Evolutionary conservation across 371 early-diverging fungal species (phyloP), one percentile per base, ranked within the genome.

Genomic region (Apophysomyces sp.): DNA sequence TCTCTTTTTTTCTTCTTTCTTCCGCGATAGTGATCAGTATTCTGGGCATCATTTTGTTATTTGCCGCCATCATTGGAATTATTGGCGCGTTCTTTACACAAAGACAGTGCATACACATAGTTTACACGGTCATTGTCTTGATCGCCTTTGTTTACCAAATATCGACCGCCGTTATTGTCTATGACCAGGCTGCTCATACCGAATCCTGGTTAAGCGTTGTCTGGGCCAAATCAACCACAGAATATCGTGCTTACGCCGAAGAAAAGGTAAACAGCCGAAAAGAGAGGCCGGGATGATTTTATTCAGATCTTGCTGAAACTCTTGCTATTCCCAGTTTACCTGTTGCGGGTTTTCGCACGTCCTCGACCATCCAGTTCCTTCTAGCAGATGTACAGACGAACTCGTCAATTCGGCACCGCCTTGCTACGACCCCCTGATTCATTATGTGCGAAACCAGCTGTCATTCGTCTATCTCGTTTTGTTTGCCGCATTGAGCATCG

Each of bases 341-440:
- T 78, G 78, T 30, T 75, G 76, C 62, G 75, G 78, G 26, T 78
- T 63, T 34, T 58, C 75, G 28, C 61, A 71, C 44, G 57, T 62
- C 2, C 39, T 66, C 27, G 78, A 73, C 21, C 71, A 73, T 57
- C 58, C 70, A 16, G 66, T 71, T 24, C 32, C 68, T 24, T 62
- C 68, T 26, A 9, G 44, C 9, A 71, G 54, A 8, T 78, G 78
- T 44, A 62, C 65, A n/a, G 57, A 66, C 41, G 64, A 69, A 27
- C 34, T 62, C 13, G 36, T 65, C 5, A 73, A 67, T 32, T 64
- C 73, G 1, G 58, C 57, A 12, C 73, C 66, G 55, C 63, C 75
- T 13, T 78, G 78, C 32, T 66, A 67, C 57, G 59, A 59, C 3
- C 70, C 66, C 18, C 31, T 75, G 57, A 66, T 49, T 3, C 39